Evolutionary conservation across 148 eudicot species (phyloP).

Genomic region (Rhododendron williamsianum): DNA sequence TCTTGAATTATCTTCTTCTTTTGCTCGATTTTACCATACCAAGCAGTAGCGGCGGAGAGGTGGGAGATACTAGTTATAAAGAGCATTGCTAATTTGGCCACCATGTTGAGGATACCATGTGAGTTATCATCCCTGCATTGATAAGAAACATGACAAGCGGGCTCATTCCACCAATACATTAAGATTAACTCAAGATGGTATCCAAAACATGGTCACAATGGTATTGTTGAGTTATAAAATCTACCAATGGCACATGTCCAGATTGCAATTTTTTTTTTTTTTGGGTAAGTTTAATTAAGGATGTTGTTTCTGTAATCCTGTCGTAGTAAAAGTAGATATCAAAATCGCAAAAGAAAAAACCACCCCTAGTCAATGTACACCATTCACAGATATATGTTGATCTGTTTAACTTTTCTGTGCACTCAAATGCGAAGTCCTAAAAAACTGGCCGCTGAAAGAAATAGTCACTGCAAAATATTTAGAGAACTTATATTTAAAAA

Average conservation of each 20-base stretch:
- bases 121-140: no score
- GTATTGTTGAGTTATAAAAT: background rate
- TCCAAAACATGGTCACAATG: background rate
- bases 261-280: background rate
- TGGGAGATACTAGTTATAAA: background rate
- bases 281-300: background rate
- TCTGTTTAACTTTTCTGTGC: background rate
- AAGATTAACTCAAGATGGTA: no score
- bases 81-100: background rate
- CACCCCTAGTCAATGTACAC: background rate
- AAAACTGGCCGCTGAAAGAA: background rate
- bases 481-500: no score
- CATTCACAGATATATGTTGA: background rate
- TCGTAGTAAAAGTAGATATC: background rate
- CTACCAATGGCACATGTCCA: background rate
- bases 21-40: background rate
- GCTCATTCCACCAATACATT: no score
- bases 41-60: background rate
- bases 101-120: no score
- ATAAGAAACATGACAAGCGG: no score
- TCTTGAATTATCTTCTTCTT: background rate
- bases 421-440: background rate
- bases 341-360: background rate
- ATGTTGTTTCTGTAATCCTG: background rate
- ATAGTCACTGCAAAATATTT: background rate